phyloP scores from a whole-genome alignment of 257 asterid species.

The Vinca minor region DNA sequence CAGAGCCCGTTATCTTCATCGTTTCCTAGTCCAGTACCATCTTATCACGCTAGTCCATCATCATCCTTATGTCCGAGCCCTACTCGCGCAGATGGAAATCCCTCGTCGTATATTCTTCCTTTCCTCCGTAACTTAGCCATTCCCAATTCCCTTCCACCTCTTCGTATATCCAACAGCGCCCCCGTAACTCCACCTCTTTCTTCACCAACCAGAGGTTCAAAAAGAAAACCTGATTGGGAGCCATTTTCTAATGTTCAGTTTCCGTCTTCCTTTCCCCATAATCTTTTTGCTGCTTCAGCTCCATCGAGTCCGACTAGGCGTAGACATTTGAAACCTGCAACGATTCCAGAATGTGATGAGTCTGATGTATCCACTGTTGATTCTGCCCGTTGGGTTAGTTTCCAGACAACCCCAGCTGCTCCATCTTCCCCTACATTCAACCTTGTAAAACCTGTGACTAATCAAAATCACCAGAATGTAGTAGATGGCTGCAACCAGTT shows the following conservation, averaged over 20 bases:
- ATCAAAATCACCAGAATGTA: constrained; percentile 9
- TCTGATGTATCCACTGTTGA: constrained; percentile 22
- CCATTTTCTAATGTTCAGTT: constrained; percentile 35
- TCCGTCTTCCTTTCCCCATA: constrained; percentile 38
- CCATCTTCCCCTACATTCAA: constrained; percentile 33
- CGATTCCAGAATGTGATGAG: constrained; percentile 74
- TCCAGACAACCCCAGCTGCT: constrained; percentile 25
- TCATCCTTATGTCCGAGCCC: constrained; percentile 79
- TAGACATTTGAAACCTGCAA: constrained; percentile 40
- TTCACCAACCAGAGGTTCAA: constrained; percentile 63
- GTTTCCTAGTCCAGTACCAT: constrained; percentile 63
- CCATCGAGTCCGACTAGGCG: constrained; percentile 74
- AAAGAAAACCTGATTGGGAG: constrained; percentile 55
- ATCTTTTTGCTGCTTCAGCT: constrained; percentile 63
- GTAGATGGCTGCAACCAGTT: constrained; percentile 30
- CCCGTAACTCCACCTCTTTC: constrained; percentile 89
- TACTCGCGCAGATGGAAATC: constrained; percentile 42
- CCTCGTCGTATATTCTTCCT: constrained; percentile 43
- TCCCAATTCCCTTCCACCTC: constrained; percentile 50
- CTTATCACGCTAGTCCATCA: constrained; percentile 64
- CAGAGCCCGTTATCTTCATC: constrained; percentile 61
- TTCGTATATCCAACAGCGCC: constrained; percentile 72
- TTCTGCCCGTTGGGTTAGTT: constrained; percentile 29
- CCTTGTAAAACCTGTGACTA: constrained; percentile 24
- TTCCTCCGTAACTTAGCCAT: constrained; percentile 40